Evolutionary conservation across 208 protist genomes (phyloP), one percentile per base, ranked within the genome.

Genomic region (Herpetomonas samuelpessoai): DNA sequence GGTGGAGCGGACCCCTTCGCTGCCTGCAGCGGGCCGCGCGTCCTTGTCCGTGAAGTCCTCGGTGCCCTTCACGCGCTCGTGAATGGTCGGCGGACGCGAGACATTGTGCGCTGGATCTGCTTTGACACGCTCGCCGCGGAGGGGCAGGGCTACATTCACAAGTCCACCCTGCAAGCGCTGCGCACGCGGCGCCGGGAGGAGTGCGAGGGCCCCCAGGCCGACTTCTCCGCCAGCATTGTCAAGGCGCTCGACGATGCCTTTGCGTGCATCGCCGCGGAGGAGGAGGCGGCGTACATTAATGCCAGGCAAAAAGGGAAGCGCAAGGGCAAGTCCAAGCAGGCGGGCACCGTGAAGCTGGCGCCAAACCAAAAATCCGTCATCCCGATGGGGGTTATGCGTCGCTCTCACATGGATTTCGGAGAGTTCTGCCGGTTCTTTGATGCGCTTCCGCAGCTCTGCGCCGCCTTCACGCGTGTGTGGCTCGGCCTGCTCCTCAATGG

Each of bases 91-190:
- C 74, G 74, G 30, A 85, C 84, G 35, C 56, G 65, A 22, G 54
- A 65, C n/a, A 62, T 81, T 0, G 71, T 93, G 64, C 82, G 86
- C 7, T 81, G 74, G 71, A 52, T 77, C n/a, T 88, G 81, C 65
- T 93, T 88, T 66, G 24, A 62, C 38, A 61, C 79, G 21, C 48
- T 91, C 58, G 69, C 73, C 29, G 52, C 28, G 6, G 77, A 88
- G 57, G 77, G 57, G 3, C 68, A 87, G 46, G 83, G 79, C 19
- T 93, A 83, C 64, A 88, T 93, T n/a, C 82, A 91, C 73, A 89
- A 85, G 63, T 35, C 73, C 18, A 62, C 73, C 26, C 62, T 92
- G 35, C 62, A 41, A 24, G 47, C 31, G 14, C 26, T 88, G 54
- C 78, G 77, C 0, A 47, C 69, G 35, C 57, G 19, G 22, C 63